A percentile compares a stretch with the other conserved stretches of the same genome.
Evolutionary conservation across 805 yeast genomes (phyloP).

Genomic region (Metschnikowia arizonensis): DNA sequence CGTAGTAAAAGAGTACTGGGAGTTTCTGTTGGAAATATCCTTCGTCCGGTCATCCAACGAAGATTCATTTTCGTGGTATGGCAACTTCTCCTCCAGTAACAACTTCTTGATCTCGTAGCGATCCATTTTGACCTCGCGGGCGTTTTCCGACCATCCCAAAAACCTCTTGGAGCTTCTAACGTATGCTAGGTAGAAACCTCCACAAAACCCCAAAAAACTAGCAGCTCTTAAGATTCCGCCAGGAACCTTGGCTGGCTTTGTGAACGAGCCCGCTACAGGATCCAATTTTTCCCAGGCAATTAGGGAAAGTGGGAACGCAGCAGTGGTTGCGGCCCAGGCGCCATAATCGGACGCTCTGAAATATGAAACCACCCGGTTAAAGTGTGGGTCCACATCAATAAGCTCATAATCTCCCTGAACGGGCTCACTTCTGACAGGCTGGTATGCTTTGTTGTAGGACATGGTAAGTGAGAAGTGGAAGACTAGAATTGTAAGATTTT

Average conservation of each 20-base stretch:
- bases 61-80: conserved; percentile 58
- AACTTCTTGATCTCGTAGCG: conserved; percentile 67
- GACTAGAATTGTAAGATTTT: conserved; percentile 17
- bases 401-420: conserved; percentile 36
- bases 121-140: conserved; percentile 65
- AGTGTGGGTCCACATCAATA: conserved; percentile 79
- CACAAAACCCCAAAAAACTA: conserved; percentile 57
- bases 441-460: conserved; percentile 38
- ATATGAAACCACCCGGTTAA: conserved; percentile 65
- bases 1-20: conserved; percentile 62
- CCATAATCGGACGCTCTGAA: conserved; percentile 66
- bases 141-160: conserved; percentile 73
- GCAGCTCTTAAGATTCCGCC: conserved; percentile 56
- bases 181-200: conserved; percentile 74
- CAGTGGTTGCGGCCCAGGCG: conserved; percentile 41
- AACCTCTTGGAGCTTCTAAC: conserved; percentile 65
- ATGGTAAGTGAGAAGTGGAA: conserved; percentile 17
- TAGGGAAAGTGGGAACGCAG: conserved; percentile 39
- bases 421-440: conserved; percentile 36
- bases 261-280: conserved; percentile 40
- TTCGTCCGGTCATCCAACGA: conserved; percentile 62
- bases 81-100: conserved; percentile 59
- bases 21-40: conserved; percentile 71
- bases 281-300: conserved; percentile 42
- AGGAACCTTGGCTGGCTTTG: conserved; percentile 49